phyloP scores from a whole-genome alignment of 345 rosid species.

The Streptanthus diversifolius region DNA sequence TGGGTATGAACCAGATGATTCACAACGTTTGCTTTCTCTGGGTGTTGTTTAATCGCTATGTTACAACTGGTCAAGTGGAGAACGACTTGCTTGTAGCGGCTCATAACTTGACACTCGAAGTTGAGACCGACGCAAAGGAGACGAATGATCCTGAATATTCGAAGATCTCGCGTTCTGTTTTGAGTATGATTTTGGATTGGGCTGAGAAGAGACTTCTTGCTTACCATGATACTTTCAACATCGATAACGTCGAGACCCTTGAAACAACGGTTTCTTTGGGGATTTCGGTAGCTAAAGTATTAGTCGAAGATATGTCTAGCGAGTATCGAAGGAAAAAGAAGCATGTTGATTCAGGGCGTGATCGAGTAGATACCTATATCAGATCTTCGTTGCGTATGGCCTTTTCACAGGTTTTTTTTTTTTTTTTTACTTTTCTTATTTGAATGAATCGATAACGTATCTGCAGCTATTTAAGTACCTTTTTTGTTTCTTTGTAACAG shows the following conservation, averaged over 20 bases:
- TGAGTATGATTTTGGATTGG: constrained; percentile 71
- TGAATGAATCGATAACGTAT: neutral
- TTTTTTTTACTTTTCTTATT: constrained; percentile 23
- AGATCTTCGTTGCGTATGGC: constrained; percentile 71
- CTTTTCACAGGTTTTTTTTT: constrained; percentile 69
- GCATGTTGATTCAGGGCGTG: constrained; percentile 49
- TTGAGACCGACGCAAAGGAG: constrained; percentile 61
- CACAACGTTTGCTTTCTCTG: constrained; percentile 88
- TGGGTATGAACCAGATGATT: constrained; percentile 68
- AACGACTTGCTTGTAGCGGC: constrained; percentile 74
- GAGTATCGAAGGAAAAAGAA: constrained; percentile 62
- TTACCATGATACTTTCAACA: constrained; percentile 75
- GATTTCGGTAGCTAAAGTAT: constrained; percentile 59
- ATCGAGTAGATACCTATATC: constrained; percentile 72
- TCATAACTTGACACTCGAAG: constrained; percentile 64
- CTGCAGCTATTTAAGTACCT: neutral
- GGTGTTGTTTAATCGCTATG: constrained; percentile 78
- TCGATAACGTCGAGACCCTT: constrained; percentile 66
- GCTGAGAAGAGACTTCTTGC: constrained; percentile 75
- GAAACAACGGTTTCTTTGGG: constrained; percentile 65
- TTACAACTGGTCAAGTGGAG: constrained; percentile 73
- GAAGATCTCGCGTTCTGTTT: constrained; percentile 51
- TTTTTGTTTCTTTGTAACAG: constrained; percentile 37
- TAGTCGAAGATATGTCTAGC: constrained; percentile 58
- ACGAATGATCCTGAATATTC: constrained; percentile 52